Percentiles rank a stretch among this genome's conserved stretches.
Evolutionary conservation across 1,284 basidiomycete genomes (phyloP).

Genomic region (Leccinum subrobustum): DNA sequence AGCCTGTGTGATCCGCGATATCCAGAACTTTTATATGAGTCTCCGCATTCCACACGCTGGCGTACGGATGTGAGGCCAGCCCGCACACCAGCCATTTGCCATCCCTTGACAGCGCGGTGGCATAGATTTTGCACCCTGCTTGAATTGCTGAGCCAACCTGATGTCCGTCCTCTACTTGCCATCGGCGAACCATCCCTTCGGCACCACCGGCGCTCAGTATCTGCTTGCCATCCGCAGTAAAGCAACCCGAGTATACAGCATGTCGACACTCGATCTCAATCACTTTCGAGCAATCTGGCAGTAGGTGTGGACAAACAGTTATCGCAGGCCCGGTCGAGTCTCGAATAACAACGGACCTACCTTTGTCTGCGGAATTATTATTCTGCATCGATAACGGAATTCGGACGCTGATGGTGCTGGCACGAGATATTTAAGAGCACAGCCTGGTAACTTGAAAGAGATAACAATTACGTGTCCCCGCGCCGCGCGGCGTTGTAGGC

Average conservation of each 20-base stretch:
- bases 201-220: accelerated
- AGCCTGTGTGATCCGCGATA: no score
- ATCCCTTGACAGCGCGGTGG: not conserved
- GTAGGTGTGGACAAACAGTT: not conserved
- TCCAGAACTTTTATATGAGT: no score
- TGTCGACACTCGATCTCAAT: not conserved
- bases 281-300: not conserved
- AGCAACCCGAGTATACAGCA: no score
- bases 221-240: not conserved
- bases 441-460: no score
- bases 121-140: not conserved
- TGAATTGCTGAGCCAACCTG: not conserved
- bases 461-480: no score
- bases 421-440: no score
- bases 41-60: not conserved
- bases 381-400: not conserved
- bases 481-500: no score
- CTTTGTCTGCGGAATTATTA: not conserved
- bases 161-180: not conserved
- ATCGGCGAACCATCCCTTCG: not conserved
- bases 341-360: not conserved
- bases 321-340: not conserved
- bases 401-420: not conserved
- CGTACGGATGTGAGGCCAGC: not conserved
- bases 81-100: not conserved